Conservation (phyloP, 805 yeast genomes). For the Candida maesae region DNA sequence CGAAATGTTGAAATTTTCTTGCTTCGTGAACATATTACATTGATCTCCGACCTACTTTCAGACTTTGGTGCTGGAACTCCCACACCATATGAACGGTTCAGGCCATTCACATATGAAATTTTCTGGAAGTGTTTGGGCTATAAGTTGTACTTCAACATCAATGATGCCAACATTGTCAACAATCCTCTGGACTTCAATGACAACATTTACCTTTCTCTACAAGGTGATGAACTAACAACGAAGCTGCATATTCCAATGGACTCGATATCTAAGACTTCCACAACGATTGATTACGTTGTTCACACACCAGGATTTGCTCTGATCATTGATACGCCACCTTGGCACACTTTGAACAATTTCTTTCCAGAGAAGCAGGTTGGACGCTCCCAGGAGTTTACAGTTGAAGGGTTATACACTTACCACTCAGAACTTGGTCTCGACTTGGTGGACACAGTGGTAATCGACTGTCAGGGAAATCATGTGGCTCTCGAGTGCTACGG, state of each 20-base stretch:
- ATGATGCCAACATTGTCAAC: conserved; percentile 83
- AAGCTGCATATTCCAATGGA: conserved; percentile 56
- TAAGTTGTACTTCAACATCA: conserved; percentile 68
- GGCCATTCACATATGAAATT: conserved; percentile 64
- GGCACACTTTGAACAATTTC: conserved; percentile 84
- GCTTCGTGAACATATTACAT: conserved; percentile 75
- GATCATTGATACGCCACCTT: conserved; percentile 75
- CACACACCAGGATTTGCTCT: conserved; percentile 59
- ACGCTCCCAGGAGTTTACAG: conserved; percentile 52
- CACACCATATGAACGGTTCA: conserved; percentile 67
- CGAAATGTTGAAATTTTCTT: conserved; percentile 55
- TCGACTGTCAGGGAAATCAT: conserved; percentile 62
- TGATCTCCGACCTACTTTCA: conserved; percentile 64
- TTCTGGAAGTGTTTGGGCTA: conserved; percentile 59
- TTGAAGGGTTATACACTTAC: conserved; percentile 65
- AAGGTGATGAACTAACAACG: conserved; percentile 53
- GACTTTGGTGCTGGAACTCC: conserved; percentile 78
- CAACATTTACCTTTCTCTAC: conserved; percentile 71
- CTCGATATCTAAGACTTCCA: conserved; percentile 47
- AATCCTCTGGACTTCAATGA: conserved; percentile 82
- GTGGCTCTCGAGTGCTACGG: conserved; percentile 77
- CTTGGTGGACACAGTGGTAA: conserved; percentile 63
- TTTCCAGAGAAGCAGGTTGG: conserved; percentile 63
- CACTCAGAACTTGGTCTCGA: conserved; percentile 56
- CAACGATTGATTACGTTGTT: conserved; percentile 47